Evolutionary conservation across 2,329 filamentous ascomycete species (phyloP).

Genomic region (Colletotrichum liriopes): DNA sequence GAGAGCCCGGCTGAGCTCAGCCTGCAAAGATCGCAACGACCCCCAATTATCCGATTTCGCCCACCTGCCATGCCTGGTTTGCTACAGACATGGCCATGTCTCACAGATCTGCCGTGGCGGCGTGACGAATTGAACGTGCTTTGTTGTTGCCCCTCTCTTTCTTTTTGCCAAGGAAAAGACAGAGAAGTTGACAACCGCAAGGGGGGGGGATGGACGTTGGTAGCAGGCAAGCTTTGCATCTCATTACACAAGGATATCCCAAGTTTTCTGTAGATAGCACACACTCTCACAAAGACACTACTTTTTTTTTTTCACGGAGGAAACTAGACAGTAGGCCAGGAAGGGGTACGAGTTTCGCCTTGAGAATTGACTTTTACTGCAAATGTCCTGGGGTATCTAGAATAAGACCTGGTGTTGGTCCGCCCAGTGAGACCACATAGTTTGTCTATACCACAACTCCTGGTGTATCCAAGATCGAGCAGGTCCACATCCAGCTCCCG

Average conservation of each 20-base stretch:
- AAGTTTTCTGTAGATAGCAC: conserved; percentile 49
- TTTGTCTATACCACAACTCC: conserved; percentile 12
- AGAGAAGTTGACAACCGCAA: conserved; percentile 8
- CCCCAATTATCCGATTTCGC: conserved; percentile 19
- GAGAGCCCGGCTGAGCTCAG: conserved; percentile 18
- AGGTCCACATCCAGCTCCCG: background rate
- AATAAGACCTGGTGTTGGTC: conserved; percentile 6
- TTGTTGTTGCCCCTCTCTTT: conserved; percentile 20
- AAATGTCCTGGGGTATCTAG: conserved; percentile 32
- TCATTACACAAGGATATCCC: conserved; percentile 48
- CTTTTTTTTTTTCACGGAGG: conserved; percentile 32
- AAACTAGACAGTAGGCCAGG: conserved; percentile 35
- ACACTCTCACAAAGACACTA: conserved; percentile 37
- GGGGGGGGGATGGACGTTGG: conserved; percentile 23
- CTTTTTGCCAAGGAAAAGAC: background rate
- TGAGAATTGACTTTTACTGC: conserved; percentile 41
- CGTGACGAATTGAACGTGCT: conserved; percentile 3
- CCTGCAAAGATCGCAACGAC: conserved; percentile 28
- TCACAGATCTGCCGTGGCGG: background rate
- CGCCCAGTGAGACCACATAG: background rate
- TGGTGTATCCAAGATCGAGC: background rate
- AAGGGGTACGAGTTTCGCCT: conserved; percentile 35
- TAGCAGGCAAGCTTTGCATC: conserved; percentile 43
- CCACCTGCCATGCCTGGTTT: background rate
- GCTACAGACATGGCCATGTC: conserved; percentile 3